Evolutionary conservation across 1,284 basidiomycete species (phyloP).

Genomic region (Pseudozyma thailandica): DNA sequence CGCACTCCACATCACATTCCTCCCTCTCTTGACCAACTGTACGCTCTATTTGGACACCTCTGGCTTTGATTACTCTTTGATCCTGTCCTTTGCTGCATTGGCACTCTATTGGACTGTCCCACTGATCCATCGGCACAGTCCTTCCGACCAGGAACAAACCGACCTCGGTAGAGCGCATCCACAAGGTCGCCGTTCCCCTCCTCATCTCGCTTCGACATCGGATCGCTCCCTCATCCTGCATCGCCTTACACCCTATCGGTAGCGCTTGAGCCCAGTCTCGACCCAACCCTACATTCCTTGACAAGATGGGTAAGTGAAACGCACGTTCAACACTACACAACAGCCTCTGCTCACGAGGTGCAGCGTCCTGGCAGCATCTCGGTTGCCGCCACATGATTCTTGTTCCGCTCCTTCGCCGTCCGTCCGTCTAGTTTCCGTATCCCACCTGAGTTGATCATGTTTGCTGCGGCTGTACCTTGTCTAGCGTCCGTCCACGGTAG

Average conservation of each 20-base stretch:
- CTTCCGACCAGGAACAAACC: conserved; percentile 8
- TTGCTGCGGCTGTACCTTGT: too few relatives aligned
- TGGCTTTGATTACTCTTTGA: neutral
- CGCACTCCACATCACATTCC: conserved; percentile 14
- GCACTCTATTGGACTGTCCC: too few relatives aligned
- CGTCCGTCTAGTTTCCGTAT: too few relatives aligned
- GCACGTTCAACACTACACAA: too few relatives aligned
- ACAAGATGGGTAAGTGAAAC: conserved; percentile 40
- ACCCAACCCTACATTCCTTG: neutral
- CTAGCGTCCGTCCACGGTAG: too few relatives aligned
- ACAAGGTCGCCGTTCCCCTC: conserved; percentile 21
- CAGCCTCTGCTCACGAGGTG: too few relatives aligned
- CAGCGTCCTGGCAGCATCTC: too few relatives aligned
- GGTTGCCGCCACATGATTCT: too few relatives aligned
- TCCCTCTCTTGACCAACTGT: conserved; percentile 3
- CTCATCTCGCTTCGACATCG: conserved; percentile 1
- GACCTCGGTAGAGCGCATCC: neutral
- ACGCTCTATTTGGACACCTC: neutral
- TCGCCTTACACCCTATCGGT: neutral
- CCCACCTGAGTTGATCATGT: too few relatives aligned
- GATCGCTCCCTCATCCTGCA: conserved; percentile 1
- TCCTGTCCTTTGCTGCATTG: neutral
- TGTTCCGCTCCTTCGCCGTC: too few relatives aligned
- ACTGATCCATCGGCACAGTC: conserved; percentile 10
- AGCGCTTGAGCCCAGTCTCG: neutral